Conservation (phyloP, 2,329 filamentous ascomycete species). For the Fusarium gaditjirri region DNA sequence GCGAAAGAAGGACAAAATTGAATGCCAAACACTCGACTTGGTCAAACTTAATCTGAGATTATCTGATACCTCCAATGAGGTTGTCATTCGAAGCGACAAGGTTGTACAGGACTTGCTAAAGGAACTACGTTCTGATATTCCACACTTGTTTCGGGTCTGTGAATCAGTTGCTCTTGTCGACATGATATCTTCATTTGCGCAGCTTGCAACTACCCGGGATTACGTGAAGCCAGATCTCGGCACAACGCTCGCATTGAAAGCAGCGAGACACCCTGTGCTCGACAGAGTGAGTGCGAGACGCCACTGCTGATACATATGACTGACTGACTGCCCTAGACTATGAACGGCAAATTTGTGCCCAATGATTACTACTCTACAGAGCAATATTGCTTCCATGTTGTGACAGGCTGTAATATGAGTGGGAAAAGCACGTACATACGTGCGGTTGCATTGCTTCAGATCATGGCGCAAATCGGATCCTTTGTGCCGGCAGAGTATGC, state of each 20-base stretch:
- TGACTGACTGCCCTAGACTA: conserved; percentile 55
- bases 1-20: conserved; percentile 77
- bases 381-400: conserved; percentile 86
- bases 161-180: conserved; percentile 89
- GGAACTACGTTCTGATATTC: conserved; percentile 76
- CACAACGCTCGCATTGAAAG: conserved; percentile 75
- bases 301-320: neutral
- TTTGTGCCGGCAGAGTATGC: conserved; percentile 91
- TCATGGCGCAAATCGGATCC: conserved; percentile 94
- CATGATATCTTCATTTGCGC: conserved; percentile 82
- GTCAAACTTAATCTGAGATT: conserved; percentile 85
- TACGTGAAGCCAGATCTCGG: conserved; percentile 75
- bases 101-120: conserved; percentile 78
- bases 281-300: conserved; percentile 64
- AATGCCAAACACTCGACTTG: conserved; percentile 88
- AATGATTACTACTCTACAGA: conserved; percentile 90
- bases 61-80: conserved; percentile 83
- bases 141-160: conserved; percentile 82
- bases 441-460: conserved; percentile 81
- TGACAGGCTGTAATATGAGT: conserved; percentile 98
- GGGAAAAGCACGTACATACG: conserved; percentile 97
- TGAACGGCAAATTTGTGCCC: conserved; percentile 77
- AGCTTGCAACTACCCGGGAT: conserved; percentile 71
- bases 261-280: conserved; percentile 80
- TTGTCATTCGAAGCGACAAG: conserved; percentile 83